phyloP scores from a whole-genome alignment of 768 basidiomycete species.

The Scleroderma bovista region DNA sequence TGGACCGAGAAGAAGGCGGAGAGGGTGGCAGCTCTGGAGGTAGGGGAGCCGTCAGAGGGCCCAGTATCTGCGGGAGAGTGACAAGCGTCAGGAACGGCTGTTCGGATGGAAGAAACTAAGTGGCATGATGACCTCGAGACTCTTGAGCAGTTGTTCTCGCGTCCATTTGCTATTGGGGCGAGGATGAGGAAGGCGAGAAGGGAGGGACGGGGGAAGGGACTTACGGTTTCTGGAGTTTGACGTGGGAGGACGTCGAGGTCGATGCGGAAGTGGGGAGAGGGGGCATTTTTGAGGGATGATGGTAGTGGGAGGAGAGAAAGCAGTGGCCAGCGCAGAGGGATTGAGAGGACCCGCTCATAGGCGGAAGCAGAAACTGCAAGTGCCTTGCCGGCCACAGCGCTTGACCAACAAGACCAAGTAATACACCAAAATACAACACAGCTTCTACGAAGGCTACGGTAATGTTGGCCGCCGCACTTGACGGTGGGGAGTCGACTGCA shows the following conservation, averaged over 20 bases:
- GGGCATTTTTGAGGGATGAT: slow-evolving; percentile 29
- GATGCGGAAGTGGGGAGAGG: slow-evolving; percentile 24
- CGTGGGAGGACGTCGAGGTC: slow-evolving; percentile 15
- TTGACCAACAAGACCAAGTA: background rate
- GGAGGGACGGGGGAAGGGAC: slow-evolving; percentile 7
- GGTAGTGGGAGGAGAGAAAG: slow-evolving; percentile 35
- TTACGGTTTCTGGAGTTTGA: slow-evolving; percentile 32
- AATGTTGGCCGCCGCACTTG: too few relatives aligned
- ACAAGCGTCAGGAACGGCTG: slow-evolving; percentile 14
- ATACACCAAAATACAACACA: too few relatives aligned
- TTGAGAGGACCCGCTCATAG: slow-evolving; percentile 26
- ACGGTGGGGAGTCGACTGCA: too few relatives aligned
- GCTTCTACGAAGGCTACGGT: background rate
- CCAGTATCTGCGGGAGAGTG: slow-evolving; percentile 32
- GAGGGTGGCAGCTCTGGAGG: slow-evolving; percentile 42
- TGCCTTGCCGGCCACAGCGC: slow-evolving; percentile 35
- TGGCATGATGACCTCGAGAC: slow-evolving; percentile 32
- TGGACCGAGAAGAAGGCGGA: slow-evolving; percentile 39
- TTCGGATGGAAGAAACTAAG: background rate
- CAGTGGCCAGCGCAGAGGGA: slow-evolving; percentile 34
- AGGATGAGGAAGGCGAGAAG: slow-evolving; percentile 18
- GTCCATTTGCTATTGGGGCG: slow-evolving; percentile 28
- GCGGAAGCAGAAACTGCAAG: slow-evolving; percentile 31
- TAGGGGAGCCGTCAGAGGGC: slow-evolving; percentile 34
- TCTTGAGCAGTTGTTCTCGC: slow-evolving; percentile 35